These are phyloP conservation scores for Eimeria acervulina DNA, from an alignment of 169 alveolate genomes.

Conservation along the genomic window DNA sequence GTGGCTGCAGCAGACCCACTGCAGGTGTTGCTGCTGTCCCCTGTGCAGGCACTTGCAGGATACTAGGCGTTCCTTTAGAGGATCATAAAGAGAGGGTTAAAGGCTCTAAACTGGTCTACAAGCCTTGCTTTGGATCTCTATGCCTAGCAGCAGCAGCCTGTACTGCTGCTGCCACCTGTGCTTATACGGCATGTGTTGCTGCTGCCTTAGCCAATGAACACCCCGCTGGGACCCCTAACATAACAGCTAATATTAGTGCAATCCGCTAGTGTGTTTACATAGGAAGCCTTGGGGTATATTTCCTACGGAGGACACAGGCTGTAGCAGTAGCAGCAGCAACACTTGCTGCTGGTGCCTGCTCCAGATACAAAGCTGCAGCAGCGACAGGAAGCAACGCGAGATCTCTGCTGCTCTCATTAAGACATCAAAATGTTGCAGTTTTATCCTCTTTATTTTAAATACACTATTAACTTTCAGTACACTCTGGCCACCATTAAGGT, in stretches of 20 bases:
- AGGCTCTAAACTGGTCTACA: conserved; percentile 5
- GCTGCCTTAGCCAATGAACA: conserved; percentile 26
- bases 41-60: background rate
- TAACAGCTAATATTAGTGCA: background rate
- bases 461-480: background rate
- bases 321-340: conserved; percentile 18
- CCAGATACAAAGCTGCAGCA: conserved; percentile 20
- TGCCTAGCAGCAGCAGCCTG: conserved; percentile 25
- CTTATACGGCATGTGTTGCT: conserved; percentile 32
- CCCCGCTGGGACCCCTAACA: background rate
- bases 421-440: background rate
- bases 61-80: conserved; percentile 35
- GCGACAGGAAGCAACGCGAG: background rate
- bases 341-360: background rate
- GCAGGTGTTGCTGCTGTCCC: conserved; percentile 70
- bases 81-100: conserved; percentile 11
- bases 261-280: background rate
- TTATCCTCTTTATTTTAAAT: background rate
- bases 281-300: conserved; percentile 7
- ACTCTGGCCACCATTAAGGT: background rate
- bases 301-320: background rate
- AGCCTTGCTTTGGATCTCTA: conserved; percentile 55
- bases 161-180: conserved; percentile 25
- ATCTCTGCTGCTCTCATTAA: background rate
- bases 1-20: conserved; percentile 79